phyloP scores from a whole-genome alignment of 2,329 filamentous ascomycete genomes.

The Neofusicoccum ribis region DNA sequence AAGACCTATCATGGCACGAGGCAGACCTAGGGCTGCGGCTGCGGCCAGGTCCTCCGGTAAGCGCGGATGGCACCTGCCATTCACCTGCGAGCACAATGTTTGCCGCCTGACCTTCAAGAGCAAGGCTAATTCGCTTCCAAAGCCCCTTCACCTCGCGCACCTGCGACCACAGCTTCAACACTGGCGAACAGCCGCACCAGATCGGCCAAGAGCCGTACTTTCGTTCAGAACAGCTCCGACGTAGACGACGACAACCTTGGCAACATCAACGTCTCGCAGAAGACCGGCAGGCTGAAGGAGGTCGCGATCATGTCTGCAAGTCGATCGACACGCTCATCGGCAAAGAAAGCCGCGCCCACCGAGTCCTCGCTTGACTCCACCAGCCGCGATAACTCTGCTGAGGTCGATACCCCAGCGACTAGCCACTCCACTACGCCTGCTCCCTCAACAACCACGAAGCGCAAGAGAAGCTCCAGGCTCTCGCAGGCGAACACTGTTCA shows the following conservation, averaged over 20 bases:
- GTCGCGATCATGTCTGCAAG: constrained; percentile 32
- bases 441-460: constrained; percentile 35
- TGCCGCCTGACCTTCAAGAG: not conserved
- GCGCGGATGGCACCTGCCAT: not conserved
- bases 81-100: not conserved
- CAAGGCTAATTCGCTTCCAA: not conserved
- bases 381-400: constrained; percentile 43
- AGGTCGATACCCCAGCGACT: constrained; percentile 63
- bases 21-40: not conserved
- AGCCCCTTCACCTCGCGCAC: not conserved
- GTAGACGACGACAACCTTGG: constrained; percentile 23
- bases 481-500: constrained; percentile 20
- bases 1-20: constrained; percentile 2
- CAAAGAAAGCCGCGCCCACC: constrained; percentile 23
- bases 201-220: constrained; percentile 22
- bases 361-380: constrained; percentile 4
- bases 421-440: constrained; percentile 59
- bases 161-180: not conserved
- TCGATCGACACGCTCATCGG: not conserved
- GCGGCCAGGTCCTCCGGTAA: not conserved
- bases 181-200: not conserved
- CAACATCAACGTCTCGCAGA: not conserved
- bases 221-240: constrained; percentile 37
- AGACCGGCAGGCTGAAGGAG: constrained; percentile 28
- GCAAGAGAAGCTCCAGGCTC: constrained; percentile 29